Evolutionary conservation across 768 basidiomycete genomes (phyloP), one percentile per base, ranked within the genome.

Genomic region (Phlebiopsis flavidoalba): DNA sequence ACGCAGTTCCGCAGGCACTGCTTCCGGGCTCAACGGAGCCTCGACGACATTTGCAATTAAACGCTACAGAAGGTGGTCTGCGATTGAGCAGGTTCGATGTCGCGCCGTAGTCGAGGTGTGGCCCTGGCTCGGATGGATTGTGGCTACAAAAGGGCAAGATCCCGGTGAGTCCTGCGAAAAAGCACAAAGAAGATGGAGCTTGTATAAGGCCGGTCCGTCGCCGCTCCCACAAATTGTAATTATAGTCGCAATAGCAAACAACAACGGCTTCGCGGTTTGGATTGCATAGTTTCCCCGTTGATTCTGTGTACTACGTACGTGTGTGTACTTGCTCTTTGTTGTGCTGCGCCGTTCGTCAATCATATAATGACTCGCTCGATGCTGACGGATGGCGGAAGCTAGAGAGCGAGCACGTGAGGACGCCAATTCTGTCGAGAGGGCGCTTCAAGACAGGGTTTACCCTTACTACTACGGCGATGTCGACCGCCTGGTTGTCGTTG

Each of bases 101-200:
- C 81, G 69, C 82, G 82, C 67, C 75, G 97, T 65, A 89, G 85
- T 26, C 77, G n/a, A 84, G 68, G 71, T 77, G 60, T 98, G 95
- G 94, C 91, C 97, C 5, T 99, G 97, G 97, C 75, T 98, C 71
- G 93, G n/a, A 99, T 70, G 97, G 96, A 37, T 91, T 96, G n/a
- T 63, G 94, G 94, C 26, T 97, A 94, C 76, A 80, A n/a, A n/a
- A 87, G 70, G 89, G 87, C 50, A 83, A 87, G 71, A 91, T 93
- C 57, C 86, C 88, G 1, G 75, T 85, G 21, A 67, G 71, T 8
- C 66, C 76, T 7, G 67, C 62, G 19, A 79, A 76, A 69, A 69
- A 70, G 51, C n/a, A 70, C 69, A 35, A 73, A 72, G 69, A 85
- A 83, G 74, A 88, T 83, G 71, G 91, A 93, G 47, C n/a, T 93